These are phyloP conservation scores for Bauhinia variegata DNA, from an alignment of 306 rosid genomes.

Conservation along the genomic window DNA sequence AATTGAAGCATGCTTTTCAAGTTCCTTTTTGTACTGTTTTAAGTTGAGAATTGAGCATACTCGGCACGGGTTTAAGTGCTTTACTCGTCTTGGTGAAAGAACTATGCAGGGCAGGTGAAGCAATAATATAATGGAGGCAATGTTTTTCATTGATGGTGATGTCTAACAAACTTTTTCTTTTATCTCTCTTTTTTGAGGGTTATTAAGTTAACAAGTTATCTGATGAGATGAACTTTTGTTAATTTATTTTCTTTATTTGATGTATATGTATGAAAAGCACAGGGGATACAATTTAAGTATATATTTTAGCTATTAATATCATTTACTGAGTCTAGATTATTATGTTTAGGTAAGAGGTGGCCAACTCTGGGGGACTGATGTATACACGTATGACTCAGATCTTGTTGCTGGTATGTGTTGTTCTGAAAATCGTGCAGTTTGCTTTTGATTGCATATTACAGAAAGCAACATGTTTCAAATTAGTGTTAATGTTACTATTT, in stretches of 20 bases:
- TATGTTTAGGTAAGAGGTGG: conserved; percentile 89
- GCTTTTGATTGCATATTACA: conserved; percentile 27
- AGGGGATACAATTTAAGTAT: background rate
- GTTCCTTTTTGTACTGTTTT: background rate
- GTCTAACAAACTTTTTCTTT: too few relatives aligned
- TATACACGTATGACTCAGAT: conserved; percentile 93
- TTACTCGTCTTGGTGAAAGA: background rate
- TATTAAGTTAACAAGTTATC: conserved; percentile 15
- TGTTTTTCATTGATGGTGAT: too few relatives aligned
- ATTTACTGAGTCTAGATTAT: conserved; percentile 11
- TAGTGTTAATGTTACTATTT: conserved; percentile 39
- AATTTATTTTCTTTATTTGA: conserved; percentile 17
- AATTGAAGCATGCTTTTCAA: background rate
- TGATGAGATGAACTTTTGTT: conserved; percentile 28
- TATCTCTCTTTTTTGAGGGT: too few relatives aligned
- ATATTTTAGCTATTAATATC: background rate
- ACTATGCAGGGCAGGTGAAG: background rate
- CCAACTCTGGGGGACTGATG: conserved; percentile 97
- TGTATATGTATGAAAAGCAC: background rate
- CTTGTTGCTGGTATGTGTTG: conserved; percentile 86
- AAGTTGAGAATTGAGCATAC: background rate
- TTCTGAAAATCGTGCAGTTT: background rate
- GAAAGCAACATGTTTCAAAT: conserved; percentile 22
- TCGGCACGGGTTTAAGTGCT: background rate
- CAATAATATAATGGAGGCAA: too few relatives aligned